These are phyloP conservation scores for Neurospora sp. DNA, from an alignment of 495 filamentous ascomycete genomes.

Conservation along the genomic window DNA sequence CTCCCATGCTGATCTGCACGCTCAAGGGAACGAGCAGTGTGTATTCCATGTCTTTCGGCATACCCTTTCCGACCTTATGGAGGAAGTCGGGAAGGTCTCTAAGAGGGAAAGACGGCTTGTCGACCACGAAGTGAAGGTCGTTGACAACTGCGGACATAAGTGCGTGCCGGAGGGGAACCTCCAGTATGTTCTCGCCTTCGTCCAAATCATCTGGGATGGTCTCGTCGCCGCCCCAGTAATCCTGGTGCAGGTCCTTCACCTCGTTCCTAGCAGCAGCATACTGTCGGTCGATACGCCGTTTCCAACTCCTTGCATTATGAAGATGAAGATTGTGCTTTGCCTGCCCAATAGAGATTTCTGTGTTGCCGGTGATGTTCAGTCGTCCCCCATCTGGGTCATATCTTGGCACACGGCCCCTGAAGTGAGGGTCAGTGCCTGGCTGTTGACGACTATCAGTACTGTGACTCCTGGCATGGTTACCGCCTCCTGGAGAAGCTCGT, in stretches of 20 bases:
- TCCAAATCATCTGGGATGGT: slow-evolving; percentile 61
- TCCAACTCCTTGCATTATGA: slow-evolving; percentile 87
- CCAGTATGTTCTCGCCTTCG: slow-evolving; percentile 75
- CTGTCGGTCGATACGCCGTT: slow-evolving; percentile 73
- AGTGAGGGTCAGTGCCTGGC: slow-evolving; percentile 16
- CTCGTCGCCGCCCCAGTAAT: slow-evolving; percentile 79
- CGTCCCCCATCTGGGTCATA: slow-evolving; percentile 73
- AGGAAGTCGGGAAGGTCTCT: slow-evolving; percentile 73
- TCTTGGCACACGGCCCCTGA: slow-evolving; percentile 28
- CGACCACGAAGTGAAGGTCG: slow-evolving; percentile 75
- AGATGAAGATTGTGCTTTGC: slow-evolving; percentile 65
- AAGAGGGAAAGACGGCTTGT: slow-evolving; percentile 87
- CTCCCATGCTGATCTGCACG: slow-evolving; percentile 83
- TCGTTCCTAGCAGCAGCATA: slow-evolving; percentile 57
- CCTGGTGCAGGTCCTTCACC: slow-evolving; percentile 66
- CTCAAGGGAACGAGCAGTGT: slow-evolving; percentile 81
- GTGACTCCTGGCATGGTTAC: slow-evolving; percentile 38
- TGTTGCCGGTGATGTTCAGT: slow-evolving; percentile 52
- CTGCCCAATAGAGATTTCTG: slow-evolving; percentile 59
- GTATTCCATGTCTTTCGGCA: slow-evolving; percentile 86
- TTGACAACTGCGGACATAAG: slow-evolving; percentile 72
- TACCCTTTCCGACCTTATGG: slow-evolving; percentile 84
- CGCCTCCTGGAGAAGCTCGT: slow-evolving; percentile 22
- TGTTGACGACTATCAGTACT: slow-evolving; percentile 38
- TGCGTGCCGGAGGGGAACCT: slow-evolving; percentile 76